These are phyloP conservation scores for Luvunga scandens DNA, from an alignment of 345 rosid species.

Conservation along the genomic window DNA sequence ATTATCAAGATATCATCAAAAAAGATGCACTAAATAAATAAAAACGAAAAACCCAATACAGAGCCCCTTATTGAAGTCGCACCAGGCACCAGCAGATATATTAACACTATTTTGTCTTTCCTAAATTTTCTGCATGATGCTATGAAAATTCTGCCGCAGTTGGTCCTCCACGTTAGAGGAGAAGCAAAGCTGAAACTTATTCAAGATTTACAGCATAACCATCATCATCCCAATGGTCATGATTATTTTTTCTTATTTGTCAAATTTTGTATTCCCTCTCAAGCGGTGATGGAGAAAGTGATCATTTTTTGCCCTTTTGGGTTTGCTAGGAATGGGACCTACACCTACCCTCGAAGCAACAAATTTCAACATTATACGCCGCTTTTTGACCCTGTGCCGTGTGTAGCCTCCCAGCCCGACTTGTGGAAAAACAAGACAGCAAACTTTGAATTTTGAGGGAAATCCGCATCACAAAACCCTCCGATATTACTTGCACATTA, in stretches of 20 bases:
- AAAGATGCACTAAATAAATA: no score
- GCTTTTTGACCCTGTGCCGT: constrained; percentile 8
- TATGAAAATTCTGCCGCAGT: neutral
- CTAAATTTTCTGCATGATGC: neutral
- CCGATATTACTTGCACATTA: neutral
- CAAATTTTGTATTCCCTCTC: neutral
- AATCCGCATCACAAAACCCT: neutral
- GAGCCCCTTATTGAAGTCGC: no score
- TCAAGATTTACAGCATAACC: neutral
- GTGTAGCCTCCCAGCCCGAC: neutral
- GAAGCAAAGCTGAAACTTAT: neutral
- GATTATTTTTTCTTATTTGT: neutral
- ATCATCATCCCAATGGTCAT: neutral
- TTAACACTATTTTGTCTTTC: no score
- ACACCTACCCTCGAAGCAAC: neutral
- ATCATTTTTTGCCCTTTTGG: neutral
- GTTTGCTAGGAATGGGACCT: neutral
- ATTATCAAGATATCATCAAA: no score
- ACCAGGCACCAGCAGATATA: no score
- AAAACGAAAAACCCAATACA: no score
- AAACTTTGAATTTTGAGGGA: neutral
- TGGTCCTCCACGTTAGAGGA: neutral
- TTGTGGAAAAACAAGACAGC: neutral
- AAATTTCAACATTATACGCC: constrained; percentile 21
- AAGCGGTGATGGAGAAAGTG: neutral